Base-by-base conservation (phyloP, 1,284 basidiomycete species). In the Inonotus hispidus region DNA sequence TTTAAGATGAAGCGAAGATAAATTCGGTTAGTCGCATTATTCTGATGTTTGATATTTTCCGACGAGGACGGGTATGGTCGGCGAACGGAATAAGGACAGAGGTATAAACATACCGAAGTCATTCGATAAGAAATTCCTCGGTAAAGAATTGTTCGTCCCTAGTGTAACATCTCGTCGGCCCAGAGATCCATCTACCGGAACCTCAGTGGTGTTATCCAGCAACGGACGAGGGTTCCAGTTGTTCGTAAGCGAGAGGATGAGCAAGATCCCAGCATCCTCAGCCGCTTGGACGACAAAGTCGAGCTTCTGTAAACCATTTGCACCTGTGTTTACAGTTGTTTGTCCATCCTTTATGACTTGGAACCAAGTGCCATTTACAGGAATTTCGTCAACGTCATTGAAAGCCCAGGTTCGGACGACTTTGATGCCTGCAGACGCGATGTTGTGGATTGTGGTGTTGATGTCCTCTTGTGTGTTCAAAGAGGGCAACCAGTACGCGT, bases 61-160 rank as follows among this genome's bases (percentile, higher is more conserved):
- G 50, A 35, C 41, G 43, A 43, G 53, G n/a, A 25, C 37, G 53
- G 27, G 37, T 13, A 41, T 8, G 16, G 25, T 16, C 35, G 37
- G 53, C n/a, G n/a, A n/a, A n/a, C n/a, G n/a, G n/a, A n/a, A 35
- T 14, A 38, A 45, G 41, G 21, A 37, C 29, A 41, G 53, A 57
- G 46, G n/a, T n/a, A 32, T 41, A 60, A n/a, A 66, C 75, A 41
- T 38, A 82, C 84, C 84, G 59, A 81, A 87, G 66, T 84, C 80
- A 64, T 85, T 85, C 57, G 82, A 83, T 38, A 87, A 67, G 56
- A 73, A 76, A 61, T 83, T 83, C 32, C 82, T 75, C 10, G 82
- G 79, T 16, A 77, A 68, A 7, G 73, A 69, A 41, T 74, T 77
- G 62, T 79, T 78, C 41, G 75, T 74, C 37, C 69, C 70, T 3